phyloP scores from a whole-genome alignment of 2,329 filamentous ascomycete species.

The Zymoseptoria pseudotritici region DNA sequence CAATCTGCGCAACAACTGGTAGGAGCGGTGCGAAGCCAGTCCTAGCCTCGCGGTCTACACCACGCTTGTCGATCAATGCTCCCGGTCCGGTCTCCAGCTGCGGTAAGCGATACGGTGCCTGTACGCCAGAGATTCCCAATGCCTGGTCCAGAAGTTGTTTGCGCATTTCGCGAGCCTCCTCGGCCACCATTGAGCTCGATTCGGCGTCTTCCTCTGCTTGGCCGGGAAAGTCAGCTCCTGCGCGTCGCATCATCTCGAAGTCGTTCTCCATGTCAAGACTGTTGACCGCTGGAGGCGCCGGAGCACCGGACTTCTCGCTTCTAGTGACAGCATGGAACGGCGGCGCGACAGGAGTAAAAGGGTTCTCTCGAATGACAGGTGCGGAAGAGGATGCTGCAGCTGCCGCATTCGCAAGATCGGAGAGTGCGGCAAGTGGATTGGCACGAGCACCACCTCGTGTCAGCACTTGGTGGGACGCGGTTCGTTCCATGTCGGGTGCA shows the following conservation, averaged over 20 bases:
- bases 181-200: constrained; percentile 14
- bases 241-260: constrained; percentile 39
- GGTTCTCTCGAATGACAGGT: constrained; percentile 26
- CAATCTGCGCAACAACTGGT: constrained; percentile 15
- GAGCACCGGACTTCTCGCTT: constrained; percentile 40
- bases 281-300: constrained; percentile 38
- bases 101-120: constrained; percentile 29
- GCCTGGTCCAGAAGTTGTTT: constrained; percentile 30
- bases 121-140: constrained; percentile 20
- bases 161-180: constrained; percentile 22
- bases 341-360: constrained; percentile 41
- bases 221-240: constrained; percentile 16
- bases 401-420: constrained; percentile 45
- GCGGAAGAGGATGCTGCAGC: constrained; percentile 26
- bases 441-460: constrained; percentile 40
- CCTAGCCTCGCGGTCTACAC: constrained; percentile 27
- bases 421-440: constrained; percentile 46
- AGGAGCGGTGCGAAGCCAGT: constrained; percentile 29
- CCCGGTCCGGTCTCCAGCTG: constrained; percentile 29
- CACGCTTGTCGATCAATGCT: constrained; percentile 24
- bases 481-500: constrained; percentile 51
- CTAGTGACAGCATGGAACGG: constrained; percentile 40
- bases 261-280: constrained; percentile 42
- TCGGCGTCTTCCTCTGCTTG: constrained; percentile 15
- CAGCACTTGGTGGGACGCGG: constrained; percentile 50